Evolutionary conservation across 1,284 basidiomycete species (phyloP).

Genomic region (Ustilago sp.): DNA sequence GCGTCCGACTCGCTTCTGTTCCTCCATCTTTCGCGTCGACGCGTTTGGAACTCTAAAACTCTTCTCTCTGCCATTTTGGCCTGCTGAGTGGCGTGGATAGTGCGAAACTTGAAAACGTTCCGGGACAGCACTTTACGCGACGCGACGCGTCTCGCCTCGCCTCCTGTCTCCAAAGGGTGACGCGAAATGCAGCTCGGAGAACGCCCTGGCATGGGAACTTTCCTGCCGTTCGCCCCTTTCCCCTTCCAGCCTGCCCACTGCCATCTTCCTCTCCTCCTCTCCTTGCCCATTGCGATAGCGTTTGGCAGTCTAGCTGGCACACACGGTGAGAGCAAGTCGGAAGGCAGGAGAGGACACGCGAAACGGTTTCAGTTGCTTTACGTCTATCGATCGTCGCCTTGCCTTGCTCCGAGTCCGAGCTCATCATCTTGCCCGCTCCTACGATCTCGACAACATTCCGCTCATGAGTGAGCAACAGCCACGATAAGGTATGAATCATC

Average conservation of each 20-base stretch:
- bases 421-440: neutral
- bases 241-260: neutral
- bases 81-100: neutral
- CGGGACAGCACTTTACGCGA: conserved; percentile 18
- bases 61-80: neutral
- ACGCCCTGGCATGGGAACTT: conserved; percentile 37
- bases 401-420: neutral
- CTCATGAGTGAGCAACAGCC: neutral
- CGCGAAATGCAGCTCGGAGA: conserved; percentile 31
- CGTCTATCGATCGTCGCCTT: conserved; percentile 3
- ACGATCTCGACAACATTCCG: neutral
- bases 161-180: neutral
- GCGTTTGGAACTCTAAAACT: conserved; percentile 1
- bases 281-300: neutral
- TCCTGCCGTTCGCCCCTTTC: neutral
- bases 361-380: neutral
- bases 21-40: conserved; percentile 3
- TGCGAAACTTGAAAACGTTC: neutral
- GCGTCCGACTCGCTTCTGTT: conserved; percentile 15
- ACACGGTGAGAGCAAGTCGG: too few species aligned
- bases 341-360: neutral
- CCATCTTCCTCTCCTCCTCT: neutral
- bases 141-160: neutral
- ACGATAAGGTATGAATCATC: neutral
- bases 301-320: neutral